Base-by-base conservation (phyloP, 176 grass and related monocot species). In the Olyra latifolia region DNA sequence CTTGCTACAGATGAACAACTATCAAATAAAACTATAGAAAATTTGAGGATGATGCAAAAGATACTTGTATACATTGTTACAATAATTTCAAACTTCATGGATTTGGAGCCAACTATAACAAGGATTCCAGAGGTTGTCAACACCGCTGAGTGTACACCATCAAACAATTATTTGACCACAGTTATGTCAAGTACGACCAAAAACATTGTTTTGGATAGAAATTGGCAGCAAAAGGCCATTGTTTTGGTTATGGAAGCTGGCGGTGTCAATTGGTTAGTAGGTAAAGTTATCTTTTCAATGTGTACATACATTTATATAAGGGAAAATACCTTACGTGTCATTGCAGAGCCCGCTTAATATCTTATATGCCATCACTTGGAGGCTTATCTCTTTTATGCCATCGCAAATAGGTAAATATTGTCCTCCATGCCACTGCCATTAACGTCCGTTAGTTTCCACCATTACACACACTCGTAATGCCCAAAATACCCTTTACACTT, bases 261-360 rank as follows among this genome's bases (percentile, higher is more conserved):
- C 78, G 95, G 95, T 50, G 92, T 98, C 80, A 98, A 98, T 74
- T 98, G 95, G 95, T 90, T 98, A 82, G 95, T 98, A 89, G 95
- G 95, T 95, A 98, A 91, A 87, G 72, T 80, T 88, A 59, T 69
- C 77, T 72, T 79, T 64, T 58, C 17, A 7, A 56, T 78, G 55
- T 80, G 27, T 71, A 7, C 59, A 63, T 38, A 69, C 19, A 69
- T 70, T 68, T n/a, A n/a, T n/a, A n/a, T n/a, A n/a, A n/a, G n/a
- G n/a, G n/a, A n/a, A n/a, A n/a, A n/a, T n/a, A n/a, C n/a, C n/a
- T n/a, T n/a, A n/a, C n/a, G n/a, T n/a, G n/a, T n/a, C n/a, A n/a
- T n/a, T n/a, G n/a, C n/a, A n/a, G n/a, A n/a, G n/a, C n/a, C n/a
- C n/a, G n/a, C n/a, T n/a, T n/a, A n/a, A n/a, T n/a, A n/a, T n/a